These are phyloP conservation scores for Tagetes patula DNA, from an alignment of 129 eudicot species.

Conservation along the genomic window DNA sequence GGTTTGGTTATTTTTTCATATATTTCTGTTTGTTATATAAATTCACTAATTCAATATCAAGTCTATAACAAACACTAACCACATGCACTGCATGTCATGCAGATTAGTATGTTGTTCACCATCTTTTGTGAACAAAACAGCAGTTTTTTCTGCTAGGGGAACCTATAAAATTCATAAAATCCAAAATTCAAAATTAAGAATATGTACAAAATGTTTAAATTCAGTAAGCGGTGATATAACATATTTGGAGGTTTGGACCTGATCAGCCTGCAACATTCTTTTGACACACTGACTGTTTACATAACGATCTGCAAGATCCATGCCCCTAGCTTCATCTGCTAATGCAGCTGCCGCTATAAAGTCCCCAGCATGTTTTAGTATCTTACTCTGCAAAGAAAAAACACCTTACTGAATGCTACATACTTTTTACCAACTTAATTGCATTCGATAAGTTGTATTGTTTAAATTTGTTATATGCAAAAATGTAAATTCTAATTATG, in stretches of 20 bases:
- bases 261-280: conserved; percentile 98
- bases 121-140: conserved; percentile 96
- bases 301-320: conserved; percentile 99
- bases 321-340: conserved; percentile 99
- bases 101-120: conserved; percentile 95
- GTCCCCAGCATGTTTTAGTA: conserved; percentile 94
- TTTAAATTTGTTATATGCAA: not conserved
- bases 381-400: conserved; percentile 64
- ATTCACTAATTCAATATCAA: not conserved
- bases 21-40: not conserved
- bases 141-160: conserved; percentile 92
- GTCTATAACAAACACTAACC: conserved; percentile 50
- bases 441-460: not conserved
- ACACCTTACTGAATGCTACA: not conserved
- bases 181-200: not conserved
- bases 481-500: not conserved
- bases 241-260: conserved; percentile 40
- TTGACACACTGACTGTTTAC: conserved; percentile 92
- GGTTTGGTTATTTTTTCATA: conserved; percentile 1
- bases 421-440: conserved; percentile 4
- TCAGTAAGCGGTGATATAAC: not conserved
- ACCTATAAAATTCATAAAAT: conserved; percentile 45
- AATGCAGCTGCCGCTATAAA: conserved; percentile 86
- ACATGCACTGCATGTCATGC: conserved; percentile 99
- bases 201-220: not conserved